These are phyloP conservation scores for Pseudogymnoascus sp. DNA, from an alignment of 2,329 filamentous ascomycete genomes.

Conservation along the genomic window DNA sequence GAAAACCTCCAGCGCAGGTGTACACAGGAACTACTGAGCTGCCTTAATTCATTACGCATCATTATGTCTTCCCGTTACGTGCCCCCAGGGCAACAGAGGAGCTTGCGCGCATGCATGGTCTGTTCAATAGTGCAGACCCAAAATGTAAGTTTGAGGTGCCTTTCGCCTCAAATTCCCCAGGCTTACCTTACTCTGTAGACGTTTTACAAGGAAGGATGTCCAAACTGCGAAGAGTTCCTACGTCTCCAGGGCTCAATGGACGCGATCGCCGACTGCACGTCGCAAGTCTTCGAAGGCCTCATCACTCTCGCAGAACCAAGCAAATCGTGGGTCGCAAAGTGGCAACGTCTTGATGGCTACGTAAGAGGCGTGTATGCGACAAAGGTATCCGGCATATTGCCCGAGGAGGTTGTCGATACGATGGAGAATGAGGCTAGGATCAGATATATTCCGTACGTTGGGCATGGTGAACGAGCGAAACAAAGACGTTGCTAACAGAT, in stretches of 20 bases:
- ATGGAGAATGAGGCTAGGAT: slow-evolving; percentile 58
- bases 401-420: slow-evolving; percentile 54
- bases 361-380: slow-evolving; percentile 86
- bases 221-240: slow-evolving; percentile 93
- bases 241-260: slow-evolving; percentile 73
- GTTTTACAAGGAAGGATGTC: slow-evolving; percentile 82
- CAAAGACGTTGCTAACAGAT: slow-evolving; percentile 16
- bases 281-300: slow-evolving; percentile 89
- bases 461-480: background rate
- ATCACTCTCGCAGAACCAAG: slow-evolving; percentile 78
- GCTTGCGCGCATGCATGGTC: slow-evolving; percentile 95
- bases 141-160: slow-evolving; percentile 45
- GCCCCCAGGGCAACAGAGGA: slow-evolving; percentile 67
- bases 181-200: slow-evolving; percentile 44
- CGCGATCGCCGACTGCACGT: slow-evolving; percentile 85
- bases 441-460: slow-evolving; percentile 54
- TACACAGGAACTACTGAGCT: background rate
- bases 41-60: background rate
- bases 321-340: slow-evolving; percentile 90
- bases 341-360: slow-evolving; percentile 86
- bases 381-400: slow-evolving; percentile 79
- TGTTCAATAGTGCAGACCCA: slow-evolving; percentile 89
- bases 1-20: background rate
- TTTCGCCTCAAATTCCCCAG: background rate
- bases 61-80: slow-evolving; percentile 54